These are phyloP conservation scores for Linaria vulgaris DNA, from an alignment of 257 asterid species.

Conservation along the genomic window DNA sequence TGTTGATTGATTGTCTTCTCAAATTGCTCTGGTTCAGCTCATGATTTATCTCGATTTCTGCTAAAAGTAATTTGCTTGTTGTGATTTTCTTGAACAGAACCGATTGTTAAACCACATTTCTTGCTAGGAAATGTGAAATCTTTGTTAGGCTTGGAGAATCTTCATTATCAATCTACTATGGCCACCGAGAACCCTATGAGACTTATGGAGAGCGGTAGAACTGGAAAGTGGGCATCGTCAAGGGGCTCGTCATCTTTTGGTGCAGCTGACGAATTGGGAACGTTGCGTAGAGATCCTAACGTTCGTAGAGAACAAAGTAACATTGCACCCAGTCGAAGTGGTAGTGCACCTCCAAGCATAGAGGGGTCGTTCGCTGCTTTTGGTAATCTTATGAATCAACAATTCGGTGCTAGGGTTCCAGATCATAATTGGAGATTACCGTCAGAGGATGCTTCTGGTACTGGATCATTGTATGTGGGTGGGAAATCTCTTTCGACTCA, in stretches of 20 bases:
- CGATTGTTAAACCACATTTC: slow-evolving; percentile 4
- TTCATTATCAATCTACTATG: slow-evolving; percentile 38
- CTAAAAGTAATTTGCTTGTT: not conserved
- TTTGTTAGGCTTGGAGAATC: slow-evolving; percentile 20
- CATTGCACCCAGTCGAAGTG: slow-evolving; percentile 67
- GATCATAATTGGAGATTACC: slow-evolving; percentile 43
- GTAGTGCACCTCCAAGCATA: slow-evolving; percentile 93
- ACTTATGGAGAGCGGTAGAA: slow-evolving; percentile 51
- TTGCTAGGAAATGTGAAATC: slow-evolving; percentile 37
- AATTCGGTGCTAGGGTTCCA: slow-evolving; percentile 36
- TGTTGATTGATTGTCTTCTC: not conserved
- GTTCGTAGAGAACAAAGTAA: slow-evolving; percentile 42
- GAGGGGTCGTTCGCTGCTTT: slow-evolving; percentile 69
- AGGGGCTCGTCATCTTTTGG: slow-evolving; percentile 49
- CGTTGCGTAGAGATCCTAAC: slow-evolving; percentile 54
- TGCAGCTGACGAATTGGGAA: slow-evolving; percentile 66
- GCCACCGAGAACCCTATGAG: slow-evolving; percentile 87
- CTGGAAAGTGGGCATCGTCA: slow-evolving; percentile 60
- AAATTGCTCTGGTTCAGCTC: slow-evolving; percentile 3
- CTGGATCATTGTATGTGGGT: slow-evolving; percentile 38
- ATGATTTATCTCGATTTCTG: not conserved
- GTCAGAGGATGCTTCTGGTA: slow-evolving; percentile 39
- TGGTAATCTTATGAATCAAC: slow-evolving; percentile 44
- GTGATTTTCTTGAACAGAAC: slow-evolving; percentile 13
- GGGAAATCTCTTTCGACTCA: slow-evolving; percentile 69